Base-by-base conservation (phyloP, 768 basidiomycete species). In the Hypsizygus marmoreus region DNA sequence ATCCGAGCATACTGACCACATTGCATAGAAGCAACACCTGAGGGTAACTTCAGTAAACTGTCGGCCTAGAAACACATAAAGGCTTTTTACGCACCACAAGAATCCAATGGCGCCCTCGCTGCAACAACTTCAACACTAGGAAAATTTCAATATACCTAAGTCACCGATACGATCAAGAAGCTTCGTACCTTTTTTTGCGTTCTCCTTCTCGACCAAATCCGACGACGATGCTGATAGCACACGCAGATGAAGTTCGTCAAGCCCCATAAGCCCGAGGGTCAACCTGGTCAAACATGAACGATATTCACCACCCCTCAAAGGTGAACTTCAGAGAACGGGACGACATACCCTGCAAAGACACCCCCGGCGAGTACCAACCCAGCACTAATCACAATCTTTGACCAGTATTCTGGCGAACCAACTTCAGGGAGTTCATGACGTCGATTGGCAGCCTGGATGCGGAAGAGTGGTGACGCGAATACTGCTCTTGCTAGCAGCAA, bases 211-310 rank as follows among this genome's bases (percentile, higher is more conserved):
- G 16, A 56, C 72, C 4, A 68, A 51, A 60, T 91, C 76, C n/a
- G 88, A 88, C 0, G 91, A 93, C 7, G 90, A 89, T 1, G 82
- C 77, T 0, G 91, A 75, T 31, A 97, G 74, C 3, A 95, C 94
- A 13, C 91, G 82, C 4, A 97, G 77, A 56, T 95, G 91, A 12
- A 97, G 78, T 49, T 93, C 90, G 53, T 97, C 93, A 13, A 95
- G 76, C 1, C 94, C 94, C 94, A 95, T 95, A 20, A 97, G 73
- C 1, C 91, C 94, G 22, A 97, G 81, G 0, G 94, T 97, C 42
- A 97, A 69, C 2, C 92, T 93, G 54, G 14, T 23, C 10, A 32
- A n/a, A 3, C 19, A 20, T 16, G 23, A 24, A 17, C 22, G 22
- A 19, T 1, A 29, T 17, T 40, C 30, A 24, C 16, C 24, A 34